Conservation (phyloP, 208 protist species). For the Herpetomonas samuelpessoai region DNA sequence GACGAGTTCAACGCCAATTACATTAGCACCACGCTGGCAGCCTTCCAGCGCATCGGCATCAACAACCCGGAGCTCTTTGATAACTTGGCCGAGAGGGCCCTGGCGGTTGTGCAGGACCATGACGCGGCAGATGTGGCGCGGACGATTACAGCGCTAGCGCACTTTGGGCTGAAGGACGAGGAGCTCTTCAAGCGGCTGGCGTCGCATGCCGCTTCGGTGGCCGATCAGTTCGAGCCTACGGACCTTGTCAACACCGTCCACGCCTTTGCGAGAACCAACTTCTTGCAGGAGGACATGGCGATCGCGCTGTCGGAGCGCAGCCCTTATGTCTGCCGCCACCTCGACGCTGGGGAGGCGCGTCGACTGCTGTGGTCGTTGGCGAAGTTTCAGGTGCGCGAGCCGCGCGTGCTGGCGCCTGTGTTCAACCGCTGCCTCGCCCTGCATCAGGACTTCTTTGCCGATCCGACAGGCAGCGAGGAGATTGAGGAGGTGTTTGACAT, state of each 20-base stretch:
- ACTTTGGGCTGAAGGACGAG: conserved; percentile 91
- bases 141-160: conserved; percentile 85
- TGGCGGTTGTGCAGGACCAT: conserved; percentile 90
- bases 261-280: conserved; percentile 86
- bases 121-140: conserved; percentile 81
- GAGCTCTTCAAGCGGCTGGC: conserved; percentile 89
- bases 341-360: conserved; percentile 79
- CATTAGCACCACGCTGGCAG: conserved; percentile 86
- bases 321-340: conserved; percentile 73
- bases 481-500: conserved; percentile 91
- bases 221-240: conserved; percentile 79
- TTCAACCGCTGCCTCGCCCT: conserved; percentile 89
- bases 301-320: conserved; percentile 86
- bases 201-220: conserved; percentile 83
- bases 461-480: conserved; percentile 88
- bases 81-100: conserved; percentile 87
- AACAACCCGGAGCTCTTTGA: conserved; percentile 93
- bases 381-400: conserved; percentile 86
- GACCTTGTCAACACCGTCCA: conserved; percentile 87
- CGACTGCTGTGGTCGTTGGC: conserved; percentile 85
- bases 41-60: conserved; percentile 91
- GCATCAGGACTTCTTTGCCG: conserved; percentile 88
- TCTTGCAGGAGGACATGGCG: conserved; percentile 88
- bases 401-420: conserved; percentile 75
- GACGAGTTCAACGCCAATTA: conserved; percentile 91